These are phyloP conservation scores for Annulohypoxylon truncatum DNA, from an alignment of 2,329 filamentous ascomycete genomes.

Conservation along the genomic window DNA sequence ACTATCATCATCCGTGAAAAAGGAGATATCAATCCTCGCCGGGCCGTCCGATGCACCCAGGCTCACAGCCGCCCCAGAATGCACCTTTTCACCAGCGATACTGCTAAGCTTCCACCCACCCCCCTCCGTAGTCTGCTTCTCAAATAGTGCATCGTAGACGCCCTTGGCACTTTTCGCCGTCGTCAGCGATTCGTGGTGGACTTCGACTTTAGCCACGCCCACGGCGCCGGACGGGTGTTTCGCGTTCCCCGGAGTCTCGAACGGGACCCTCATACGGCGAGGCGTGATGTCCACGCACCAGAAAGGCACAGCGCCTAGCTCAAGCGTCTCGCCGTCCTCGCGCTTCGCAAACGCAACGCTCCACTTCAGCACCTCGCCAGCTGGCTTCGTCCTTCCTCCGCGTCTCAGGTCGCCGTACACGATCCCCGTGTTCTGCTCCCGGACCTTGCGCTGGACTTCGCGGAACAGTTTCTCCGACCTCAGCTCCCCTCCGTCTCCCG, in stretches of 20 bases:
- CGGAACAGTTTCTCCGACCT: slow-evolving; percentile 52
- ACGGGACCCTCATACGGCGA: slow-evolving; percentile 66
- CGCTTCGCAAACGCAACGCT: slow-evolving; percentile 58
- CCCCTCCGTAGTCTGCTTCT: not conserved
- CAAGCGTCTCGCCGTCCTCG: slow-evolving; percentile 37
- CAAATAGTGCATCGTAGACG: slow-evolving; percentile 48
- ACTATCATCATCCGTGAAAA: slow-evolving; percentile 30
- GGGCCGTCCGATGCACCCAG: slow-evolving; percentile 1
- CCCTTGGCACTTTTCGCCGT: slow-evolving; percentile 32
- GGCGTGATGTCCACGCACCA: slow-evolving; percentile 74
- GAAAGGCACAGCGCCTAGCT: slow-evolving; percentile 68
- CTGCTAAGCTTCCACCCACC: slow-evolving; percentile 19
- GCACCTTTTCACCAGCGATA: slow-evolving; percentile 19
- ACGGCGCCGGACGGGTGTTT: slow-evolving; percentile 63
- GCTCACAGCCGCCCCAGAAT: slow-evolving; percentile 17
- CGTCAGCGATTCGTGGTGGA: slow-evolving; percentile 49
- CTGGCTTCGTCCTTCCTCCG: slow-evolving; percentile 66
- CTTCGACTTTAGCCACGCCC: slow-evolving; percentile 61
- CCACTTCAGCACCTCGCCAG: slow-evolving; percentile 70
- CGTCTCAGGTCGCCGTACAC: slow-evolving; percentile 61
- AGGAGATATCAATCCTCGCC: slow-evolving; percentile 13
- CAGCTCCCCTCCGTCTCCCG: not conserved
- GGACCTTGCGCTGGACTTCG: slow-evolving; percentile 53
- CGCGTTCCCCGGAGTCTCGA: slow-evolving; percentile 50
- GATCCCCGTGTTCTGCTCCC: slow-evolving; percentile 49